These are phyloP conservation scores for Sporisorium graminicola DNA, from an alignment of 1,284 basidiomycete genomes.

Conservation along the genomic window DNA sequence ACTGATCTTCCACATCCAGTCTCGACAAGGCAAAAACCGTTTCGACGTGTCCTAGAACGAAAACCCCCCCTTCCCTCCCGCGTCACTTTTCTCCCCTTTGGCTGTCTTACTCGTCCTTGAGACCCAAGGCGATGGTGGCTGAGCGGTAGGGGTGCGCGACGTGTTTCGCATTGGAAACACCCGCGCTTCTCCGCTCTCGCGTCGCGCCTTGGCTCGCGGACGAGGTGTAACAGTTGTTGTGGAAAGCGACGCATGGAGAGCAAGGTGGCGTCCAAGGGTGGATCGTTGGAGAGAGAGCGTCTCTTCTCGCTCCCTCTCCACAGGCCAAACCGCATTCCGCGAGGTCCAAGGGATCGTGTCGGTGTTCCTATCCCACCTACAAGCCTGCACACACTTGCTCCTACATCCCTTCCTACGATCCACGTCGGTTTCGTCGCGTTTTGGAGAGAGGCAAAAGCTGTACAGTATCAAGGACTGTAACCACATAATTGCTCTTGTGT, in stretches of 20 bases:
- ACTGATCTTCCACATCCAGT: conserved; percentile 2
- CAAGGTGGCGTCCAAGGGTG: neutral
- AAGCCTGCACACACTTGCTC: neutral
- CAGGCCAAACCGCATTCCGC: conserved; percentile 6
- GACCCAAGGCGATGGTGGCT: neutral
- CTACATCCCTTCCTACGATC: no score
- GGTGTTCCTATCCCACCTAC: conserved; percentile 5
- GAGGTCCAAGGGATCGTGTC: neutral
- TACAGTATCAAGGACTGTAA: no score
- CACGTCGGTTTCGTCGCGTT: no score
- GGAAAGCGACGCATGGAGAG: neutral
- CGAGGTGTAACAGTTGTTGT: no score
- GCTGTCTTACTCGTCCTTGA: neutral
- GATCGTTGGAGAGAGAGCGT: neutral
- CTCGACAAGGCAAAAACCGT: conserved; percentile 13
- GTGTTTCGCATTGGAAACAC: neutral
- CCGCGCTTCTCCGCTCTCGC: neutral
- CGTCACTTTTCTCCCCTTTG: neutral
- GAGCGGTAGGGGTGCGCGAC: neutral
- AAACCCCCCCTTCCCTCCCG: neutral
- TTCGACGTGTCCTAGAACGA: conserved; percentile 7
- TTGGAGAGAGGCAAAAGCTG: no score
- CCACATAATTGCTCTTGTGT: no score
- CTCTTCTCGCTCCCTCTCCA: no score
- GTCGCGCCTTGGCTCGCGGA: no score